Conservation (phyloP, 768 basidiomycete genomes). For the Tylopilus felleus region DNA sequence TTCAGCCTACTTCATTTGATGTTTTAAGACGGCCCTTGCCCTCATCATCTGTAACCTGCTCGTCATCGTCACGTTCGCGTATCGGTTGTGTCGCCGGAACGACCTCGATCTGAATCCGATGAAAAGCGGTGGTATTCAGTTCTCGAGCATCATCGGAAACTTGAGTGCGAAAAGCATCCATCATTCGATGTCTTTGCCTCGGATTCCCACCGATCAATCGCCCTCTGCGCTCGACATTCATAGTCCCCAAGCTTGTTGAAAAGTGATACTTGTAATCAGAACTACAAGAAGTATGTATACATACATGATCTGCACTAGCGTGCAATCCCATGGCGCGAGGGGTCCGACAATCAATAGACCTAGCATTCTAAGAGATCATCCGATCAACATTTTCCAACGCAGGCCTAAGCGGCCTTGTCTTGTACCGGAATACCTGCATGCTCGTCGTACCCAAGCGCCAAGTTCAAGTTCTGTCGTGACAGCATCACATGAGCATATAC, state of each 20-base stretch:
- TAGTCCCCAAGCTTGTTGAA: no score
- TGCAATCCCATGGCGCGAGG: neutral
- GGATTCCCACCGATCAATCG: no score
- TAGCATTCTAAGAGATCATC: neutral
- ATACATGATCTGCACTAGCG: neutral
- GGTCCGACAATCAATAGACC: neutral
- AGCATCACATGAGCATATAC: neutral
- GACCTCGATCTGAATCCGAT: neutral
- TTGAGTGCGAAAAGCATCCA: no score
- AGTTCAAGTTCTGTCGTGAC: slow-evolving; percentile 74
- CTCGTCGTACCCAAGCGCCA: slow-evolving; percentile 85
- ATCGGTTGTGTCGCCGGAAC: slow-evolving; percentile 1
- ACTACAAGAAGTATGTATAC: neutral
- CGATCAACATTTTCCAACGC: neutral
- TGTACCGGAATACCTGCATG: slow-evolving; percentile 66
- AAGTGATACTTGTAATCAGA: neutral
- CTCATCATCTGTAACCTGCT: slow-evolving; percentile 11
- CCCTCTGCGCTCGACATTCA: no score
- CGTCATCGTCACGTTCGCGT: slow-evolving; percentile 7
- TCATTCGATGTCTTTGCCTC: no score
- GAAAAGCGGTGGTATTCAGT: neutral
- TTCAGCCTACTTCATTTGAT: neutral
- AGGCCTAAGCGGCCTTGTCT: slow-evolving; percentile 1
- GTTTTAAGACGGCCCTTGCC: slow-evolving; percentile 12
- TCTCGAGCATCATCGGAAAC: no score